Percentiles rank a stretch among this genome's conserved stretches.
Evolutionary conservation across 169 alveolate species (phyloP).

Genomic region (Condylostoma magnum): DNA sequence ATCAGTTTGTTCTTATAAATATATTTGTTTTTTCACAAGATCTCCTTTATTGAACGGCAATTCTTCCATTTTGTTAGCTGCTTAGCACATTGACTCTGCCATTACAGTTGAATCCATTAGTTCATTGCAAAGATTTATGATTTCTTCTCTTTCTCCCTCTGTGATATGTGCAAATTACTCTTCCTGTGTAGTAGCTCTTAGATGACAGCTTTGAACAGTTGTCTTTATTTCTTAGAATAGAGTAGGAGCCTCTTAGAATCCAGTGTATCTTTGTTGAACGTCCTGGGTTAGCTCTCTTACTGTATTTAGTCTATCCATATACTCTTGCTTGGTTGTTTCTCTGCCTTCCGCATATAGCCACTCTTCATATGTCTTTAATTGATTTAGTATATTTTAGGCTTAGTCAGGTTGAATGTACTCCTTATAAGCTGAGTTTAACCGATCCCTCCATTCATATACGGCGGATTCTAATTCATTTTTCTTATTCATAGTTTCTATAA

Average conservation of each 20-base stretch:
- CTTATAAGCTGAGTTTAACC: slow-evolving; percentile 34
- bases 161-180: slow-evolving; percentile 33
- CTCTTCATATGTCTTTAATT: slow-evolving; percentile 35
- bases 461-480: slow-evolving; percentile 62
- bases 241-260: slow-evolving; percentile 24
- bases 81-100: background rate
- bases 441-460: slow-evolving; percentile 56
- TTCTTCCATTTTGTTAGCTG: slow-evolving; percentile 26
- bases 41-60: slow-evolving; percentile 38
- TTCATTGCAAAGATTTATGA: slow-evolving; percentile 25
- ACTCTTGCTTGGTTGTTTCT: slow-evolving; percentile 29
- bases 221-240: slow-evolving; percentile 23
- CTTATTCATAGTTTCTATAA: slow-evolving; percentile 40
- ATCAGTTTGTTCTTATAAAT: slow-evolving; percentile 35
- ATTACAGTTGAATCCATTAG: background rate
- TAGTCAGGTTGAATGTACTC: slow-evolving; percentile 36
- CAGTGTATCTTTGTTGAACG: slow-evolving; percentile 37
- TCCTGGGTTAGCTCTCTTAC: slow-evolving; percentile 33
- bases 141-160: slow-evolving; percentile 28
- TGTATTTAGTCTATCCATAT: slow-evolving; percentile 21
- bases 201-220: background rate
- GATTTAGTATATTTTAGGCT: slow-evolving; percentile 15
- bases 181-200: background rate
- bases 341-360: slow-evolving; percentile 68
- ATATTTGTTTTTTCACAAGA: slow-evolving; percentile 14